Evolutionary conservation across 225 moss, liverwort and hornwort species (phyloP), one percentile per base, ranked within the genome.

Genomic region (Anthoceros angustus): DNA sequence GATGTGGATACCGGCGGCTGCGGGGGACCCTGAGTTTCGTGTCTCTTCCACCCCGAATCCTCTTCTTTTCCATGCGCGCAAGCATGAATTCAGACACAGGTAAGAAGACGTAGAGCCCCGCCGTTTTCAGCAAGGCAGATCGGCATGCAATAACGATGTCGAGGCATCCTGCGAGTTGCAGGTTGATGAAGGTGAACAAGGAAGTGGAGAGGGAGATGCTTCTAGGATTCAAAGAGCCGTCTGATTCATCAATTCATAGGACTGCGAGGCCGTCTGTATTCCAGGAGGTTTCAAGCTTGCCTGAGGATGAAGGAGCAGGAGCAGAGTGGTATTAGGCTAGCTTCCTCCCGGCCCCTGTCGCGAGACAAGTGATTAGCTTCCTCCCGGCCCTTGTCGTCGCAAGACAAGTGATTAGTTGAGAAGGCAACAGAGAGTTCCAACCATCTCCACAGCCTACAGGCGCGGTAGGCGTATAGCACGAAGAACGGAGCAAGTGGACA

Each of bases 41-140:
- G 12, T 55, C n/a, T 55, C 55, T 20, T 55, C 55, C n/a, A 55
- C 55, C 55, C 55, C 55, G 23, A 55, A 55, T 55, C 55, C 55
- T 55, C 55, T 55, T 18, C 55, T 9, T 18, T 23, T 55, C 6
- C 55, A 55, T 18, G n/a, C 23, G 12, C 55, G 55, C n/a, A 55
- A 55, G 55, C 55, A 18, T 15, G 55, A 55, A 23, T 55, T 55
- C 55, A 55, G 55, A 55, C 18, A 55, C 18, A 55, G 55, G 55
- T 15, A 7, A 4, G 18, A 5, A 18, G 14, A 55, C 55, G 23
- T 18, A 15, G 23, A 55, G n/a, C 46, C 46, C 18, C 46, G 12
- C 14, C 46, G 1, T 18, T 48, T 18, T 6, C 46, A 12, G 18
- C 46, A 48, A 12, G 18, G 12, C 46, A 12, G 46, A 48, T 55